Conservation (phyloP, 805 yeast species). For the Isabelozyma gotoi region DNA sequence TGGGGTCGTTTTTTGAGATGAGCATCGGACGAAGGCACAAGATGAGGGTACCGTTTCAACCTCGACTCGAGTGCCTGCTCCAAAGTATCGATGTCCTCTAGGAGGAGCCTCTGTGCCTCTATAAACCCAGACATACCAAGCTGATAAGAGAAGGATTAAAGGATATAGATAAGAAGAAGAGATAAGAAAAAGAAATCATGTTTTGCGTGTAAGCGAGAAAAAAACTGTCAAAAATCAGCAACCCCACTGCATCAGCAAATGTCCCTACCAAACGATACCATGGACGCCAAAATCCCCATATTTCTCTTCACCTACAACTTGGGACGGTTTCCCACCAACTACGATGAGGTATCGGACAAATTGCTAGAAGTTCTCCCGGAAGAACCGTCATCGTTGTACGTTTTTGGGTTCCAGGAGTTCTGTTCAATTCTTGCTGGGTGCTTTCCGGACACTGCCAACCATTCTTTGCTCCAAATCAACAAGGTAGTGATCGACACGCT, state of each 20-base stretch:
- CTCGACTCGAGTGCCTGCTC: constrained; percentile 67
- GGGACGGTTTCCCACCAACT: constrained; percentile 45
- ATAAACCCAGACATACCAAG: constrained; percentile 23
- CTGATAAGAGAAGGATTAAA: background rate
- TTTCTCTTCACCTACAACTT: constrained; percentile 55
- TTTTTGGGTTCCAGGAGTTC: constrained; percentile 68
- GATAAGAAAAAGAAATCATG: background rate
- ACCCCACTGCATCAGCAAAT: background rate
- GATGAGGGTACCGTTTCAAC: constrained; percentile 57
- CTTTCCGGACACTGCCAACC: constrained; percentile 34
- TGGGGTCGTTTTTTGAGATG: constrained; percentile 38
- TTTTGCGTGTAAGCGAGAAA: no score
- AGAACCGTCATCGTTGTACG: constrained; percentile 46
- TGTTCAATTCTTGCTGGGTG: constrained; percentile 57
- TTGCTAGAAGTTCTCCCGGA: constrained; percentile 25
- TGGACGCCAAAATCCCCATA: constrained; percentile 12
- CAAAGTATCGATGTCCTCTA: constrained; percentile 71
- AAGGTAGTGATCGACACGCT: constrained; percentile 35
- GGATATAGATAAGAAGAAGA: background rate
- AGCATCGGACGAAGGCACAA: constrained; percentile 31
- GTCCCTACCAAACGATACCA: background rate
- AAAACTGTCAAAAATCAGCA: background rate
- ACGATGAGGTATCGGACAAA: constrained; percentile 26
- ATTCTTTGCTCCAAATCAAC: constrained; percentile 35
- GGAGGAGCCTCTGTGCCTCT: constrained; percentile 32